These are phyloP conservation scores for Candida maris DNA, from an alignment of 805 yeast genomes.

Conservation along the genomic window DNA sequence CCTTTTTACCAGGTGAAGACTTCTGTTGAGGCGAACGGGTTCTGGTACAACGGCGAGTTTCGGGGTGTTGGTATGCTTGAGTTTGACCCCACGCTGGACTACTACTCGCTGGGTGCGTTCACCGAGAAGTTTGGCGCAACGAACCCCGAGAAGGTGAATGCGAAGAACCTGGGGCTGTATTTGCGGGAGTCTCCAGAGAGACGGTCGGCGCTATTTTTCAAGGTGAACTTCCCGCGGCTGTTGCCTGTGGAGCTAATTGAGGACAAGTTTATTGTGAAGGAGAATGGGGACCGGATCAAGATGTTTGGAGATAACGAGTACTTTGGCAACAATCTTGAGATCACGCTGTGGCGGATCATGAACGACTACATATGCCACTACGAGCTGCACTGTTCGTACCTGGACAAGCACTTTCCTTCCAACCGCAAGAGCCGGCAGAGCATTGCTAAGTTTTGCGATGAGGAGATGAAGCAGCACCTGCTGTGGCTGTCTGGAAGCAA, in stretches of 20 bases:
- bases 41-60: constrained; percentile 33
- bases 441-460: constrained; percentile 22
- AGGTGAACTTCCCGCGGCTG: constrained; percentile 32
- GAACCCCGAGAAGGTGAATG: constrained; percentile 17
- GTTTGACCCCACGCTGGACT: constrained; percentile 47
- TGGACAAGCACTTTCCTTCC: constrained; percentile 23
- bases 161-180: constrained; percentile 18
- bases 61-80: constrained; percentile 53
- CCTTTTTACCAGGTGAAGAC: constrained; percentile 45
- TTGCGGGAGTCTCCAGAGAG: constrained; percentile 23
- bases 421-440: constrained; percentile 9
- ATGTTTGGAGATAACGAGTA: constrained; percentile 24
- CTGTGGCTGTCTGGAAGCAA: constrained; percentile 26
- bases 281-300: constrained; percentile 30
- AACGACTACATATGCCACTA: constrained; percentile 30
- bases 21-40: constrained; percentile 48
- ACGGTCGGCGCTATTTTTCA: constrained; percentile 26
- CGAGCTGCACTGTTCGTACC: constrained; percentile 25
- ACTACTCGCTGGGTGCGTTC: constrained; percentile 22
- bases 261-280: constrained; percentile 26
- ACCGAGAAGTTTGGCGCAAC: constrained; percentile 18
- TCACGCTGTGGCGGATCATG: constrained; percentile 29
- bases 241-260: constrained; percentile 30
- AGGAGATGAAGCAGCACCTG: constrained; percentile 27
- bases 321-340: constrained; percentile 21